Evolutionary conservation across 2,329 filamentous ascomycete species (phyloP).

Genomic region (Sporothrix globosa): DNA sequence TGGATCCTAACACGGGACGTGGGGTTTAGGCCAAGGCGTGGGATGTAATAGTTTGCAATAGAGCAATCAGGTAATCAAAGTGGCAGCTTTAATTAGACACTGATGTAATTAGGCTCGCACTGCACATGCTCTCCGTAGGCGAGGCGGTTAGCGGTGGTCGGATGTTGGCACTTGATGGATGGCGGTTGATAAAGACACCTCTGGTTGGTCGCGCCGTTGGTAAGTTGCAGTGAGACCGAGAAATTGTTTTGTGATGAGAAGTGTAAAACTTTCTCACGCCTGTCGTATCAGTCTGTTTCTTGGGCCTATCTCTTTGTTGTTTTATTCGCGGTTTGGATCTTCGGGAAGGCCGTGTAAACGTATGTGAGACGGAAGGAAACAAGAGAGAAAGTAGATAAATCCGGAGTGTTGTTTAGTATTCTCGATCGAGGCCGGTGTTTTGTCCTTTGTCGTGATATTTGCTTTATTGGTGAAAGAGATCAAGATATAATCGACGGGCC

Average conservation of each 20-base stretch:
- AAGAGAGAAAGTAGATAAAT: neutral
- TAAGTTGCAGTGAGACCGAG: constrained; percentile 2
- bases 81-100: neutral
- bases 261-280: constrained; percentile 25
- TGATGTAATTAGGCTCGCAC: neutral
- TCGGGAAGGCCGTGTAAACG: neutral
- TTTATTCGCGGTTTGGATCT: neutral
- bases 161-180: neutral
- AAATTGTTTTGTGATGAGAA: neutral
- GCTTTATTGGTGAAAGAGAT: neutral
- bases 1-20: constrained; percentile 15
- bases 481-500: neutral
- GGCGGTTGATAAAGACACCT: neutral
- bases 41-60: constrained; percentile 7
- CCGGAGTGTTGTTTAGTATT: neutral
- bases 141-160: neutral
- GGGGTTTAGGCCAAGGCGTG: constrained; percentile 14
- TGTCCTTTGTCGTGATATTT: neutral
- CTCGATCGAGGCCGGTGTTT: neutral
- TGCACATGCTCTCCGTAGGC: constrained; percentile 4
- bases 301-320: neutral
- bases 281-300: neutral
- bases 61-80: constrained; percentile 6
- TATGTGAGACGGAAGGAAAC: neutral
- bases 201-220: neutral